Evolutionary conservation across 2,329 filamentous ascomycete species (phyloP).

Genomic region (Cercospora sp.): DNA sequence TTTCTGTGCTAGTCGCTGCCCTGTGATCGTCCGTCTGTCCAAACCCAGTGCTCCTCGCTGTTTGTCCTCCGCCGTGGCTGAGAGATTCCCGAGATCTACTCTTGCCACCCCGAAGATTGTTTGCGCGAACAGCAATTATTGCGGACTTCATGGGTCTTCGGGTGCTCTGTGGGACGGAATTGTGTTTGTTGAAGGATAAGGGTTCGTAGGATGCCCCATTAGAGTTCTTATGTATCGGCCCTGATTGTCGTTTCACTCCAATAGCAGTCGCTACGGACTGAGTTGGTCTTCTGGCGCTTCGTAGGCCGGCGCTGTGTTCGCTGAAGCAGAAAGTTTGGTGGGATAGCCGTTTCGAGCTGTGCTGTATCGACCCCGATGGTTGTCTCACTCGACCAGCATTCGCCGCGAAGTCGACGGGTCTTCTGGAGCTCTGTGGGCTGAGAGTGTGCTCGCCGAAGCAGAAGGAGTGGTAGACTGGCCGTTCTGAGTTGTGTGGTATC

Average conservation of each 20-base stretch:
- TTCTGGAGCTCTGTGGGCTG: neutral
- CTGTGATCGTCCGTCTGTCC: neutral
- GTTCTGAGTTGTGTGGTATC: neutral
- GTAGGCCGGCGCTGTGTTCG: neutral
- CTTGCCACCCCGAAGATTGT: neutral
- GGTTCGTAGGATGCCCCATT: neutral
- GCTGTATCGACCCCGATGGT: neutral
- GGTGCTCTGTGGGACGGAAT: neutral
- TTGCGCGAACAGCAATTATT: neutral
- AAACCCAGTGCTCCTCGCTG: neutral
- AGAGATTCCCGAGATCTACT: neutral
- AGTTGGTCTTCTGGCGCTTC: neutral
- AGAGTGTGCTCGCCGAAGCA: neutral
- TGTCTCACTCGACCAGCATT: neutral
- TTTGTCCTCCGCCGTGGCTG: neutral
- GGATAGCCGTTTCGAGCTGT: neutral
- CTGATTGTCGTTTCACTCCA: neutral
- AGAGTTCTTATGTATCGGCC: neutral
- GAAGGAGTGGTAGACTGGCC: neutral
- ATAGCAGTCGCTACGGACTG: neutral
- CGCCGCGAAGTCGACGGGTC: neutral
- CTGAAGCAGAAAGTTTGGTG: neutral
- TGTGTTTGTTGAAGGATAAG: neutral
- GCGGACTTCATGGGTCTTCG: neutral
- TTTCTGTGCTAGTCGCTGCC: neutral